Conservation (phyloP, 2,329 filamentous ascomycete species). For the Pseudogymnoascus pannorum region DNA sequence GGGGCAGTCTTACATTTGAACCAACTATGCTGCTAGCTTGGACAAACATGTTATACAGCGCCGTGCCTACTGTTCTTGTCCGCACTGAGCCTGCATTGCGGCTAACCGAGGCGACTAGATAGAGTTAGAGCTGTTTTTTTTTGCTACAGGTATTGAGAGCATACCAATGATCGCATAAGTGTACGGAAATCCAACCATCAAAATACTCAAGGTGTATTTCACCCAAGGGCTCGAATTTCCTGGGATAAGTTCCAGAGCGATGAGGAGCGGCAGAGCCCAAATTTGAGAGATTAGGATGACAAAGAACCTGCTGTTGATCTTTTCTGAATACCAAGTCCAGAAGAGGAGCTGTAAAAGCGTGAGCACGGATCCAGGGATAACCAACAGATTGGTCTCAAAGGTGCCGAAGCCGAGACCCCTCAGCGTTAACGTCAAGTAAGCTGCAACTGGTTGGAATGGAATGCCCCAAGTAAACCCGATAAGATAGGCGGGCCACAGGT, state of each 20-base stretch:
- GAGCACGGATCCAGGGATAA: constrained; percentile 14
- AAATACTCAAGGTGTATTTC: constrained; percentile 28
- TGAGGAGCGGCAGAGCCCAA: constrained; percentile 33
- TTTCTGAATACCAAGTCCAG: constrained; percentile 38
- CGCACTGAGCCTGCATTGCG: constrained; percentile 56
- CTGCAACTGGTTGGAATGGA: constrained; percentile 12
- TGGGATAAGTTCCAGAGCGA: constrained; percentile 24
- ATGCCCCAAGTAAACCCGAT: constrained; percentile 13
- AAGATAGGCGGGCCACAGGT: constrained; percentile 43
- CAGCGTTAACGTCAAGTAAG: constrained; percentile 18
- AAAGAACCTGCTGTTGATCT: constrained; percentile 31
- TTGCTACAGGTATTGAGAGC: constrained; percentile 35
- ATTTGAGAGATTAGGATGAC: constrained; percentile 29
- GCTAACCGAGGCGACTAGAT: constrained; percentile 42
- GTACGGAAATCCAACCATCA: constrained; percentile 19
- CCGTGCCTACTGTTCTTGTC: constrained; percentile 54
- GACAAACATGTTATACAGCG: constrained; percentile 52
- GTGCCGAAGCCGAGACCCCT: constrained; percentile 18
- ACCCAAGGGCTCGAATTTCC: constrained; percentile 18
- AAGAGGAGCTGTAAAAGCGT: constrained; percentile 30
- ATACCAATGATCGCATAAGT: constrained; percentile 26
- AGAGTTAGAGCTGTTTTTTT: constrained; percentile 36
- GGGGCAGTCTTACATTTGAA: constrained; percentile 21
- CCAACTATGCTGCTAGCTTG: constrained; percentile 36
- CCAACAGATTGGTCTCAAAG: constrained; percentile 20